Conservation (phyloP, 2,329 filamentous ascomycete species). For the Akanthomyces lecanii region DNA sequence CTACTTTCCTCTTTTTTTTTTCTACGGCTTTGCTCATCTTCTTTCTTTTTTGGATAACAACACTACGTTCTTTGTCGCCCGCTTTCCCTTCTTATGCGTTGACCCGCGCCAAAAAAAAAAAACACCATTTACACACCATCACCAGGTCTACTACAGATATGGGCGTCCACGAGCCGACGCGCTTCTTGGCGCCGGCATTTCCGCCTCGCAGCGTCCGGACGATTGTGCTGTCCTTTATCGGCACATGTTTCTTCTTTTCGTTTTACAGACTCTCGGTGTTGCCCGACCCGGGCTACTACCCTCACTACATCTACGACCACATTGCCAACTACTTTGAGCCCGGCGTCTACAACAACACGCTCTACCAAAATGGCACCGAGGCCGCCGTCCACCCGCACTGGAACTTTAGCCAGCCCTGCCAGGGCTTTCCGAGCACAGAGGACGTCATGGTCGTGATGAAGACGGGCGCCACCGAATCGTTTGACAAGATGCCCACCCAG, state of each 20-base stretch:
- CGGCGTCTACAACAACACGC: constrained; percentile 36
- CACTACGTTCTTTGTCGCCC: neutral
- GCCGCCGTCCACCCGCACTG: constrained; percentile 31
- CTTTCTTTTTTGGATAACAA: constrained; percentile 18
- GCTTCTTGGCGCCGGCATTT: constrained; percentile 19
- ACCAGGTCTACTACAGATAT: constrained; percentile 10
- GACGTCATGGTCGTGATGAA: constrained; percentile 53
- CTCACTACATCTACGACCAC: constrained; percentile 28
- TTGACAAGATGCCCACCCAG: constrained; percentile 51
- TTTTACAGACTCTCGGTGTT: constrained; percentile 30
- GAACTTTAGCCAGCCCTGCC: constrained; percentile 36
- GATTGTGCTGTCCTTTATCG: constrained; percentile 22
- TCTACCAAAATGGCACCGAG: constrained; percentile 35
- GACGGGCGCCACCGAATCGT: constrained; percentile 54
- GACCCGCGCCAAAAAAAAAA: neutral
- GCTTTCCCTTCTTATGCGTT: neutral
- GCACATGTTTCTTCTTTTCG: constrained; percentile 25
- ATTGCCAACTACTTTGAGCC: constrained; percentile 29
- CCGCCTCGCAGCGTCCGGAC: constrained; percentile 27
- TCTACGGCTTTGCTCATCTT: neutral
- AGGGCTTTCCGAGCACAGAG: constrained; percentile 39
- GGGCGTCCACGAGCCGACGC: constrained; percentile 17
- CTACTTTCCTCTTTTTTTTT: constrained; percentile 1
- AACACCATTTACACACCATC: neutral
- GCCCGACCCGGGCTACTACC: constrained; percentile 25